Evolutionary conservation across 176 grass and related monocot genomes (phyloP), one percentile per base, ranked within the genome.

Genomic region (Zoysia japonica): DNA sequence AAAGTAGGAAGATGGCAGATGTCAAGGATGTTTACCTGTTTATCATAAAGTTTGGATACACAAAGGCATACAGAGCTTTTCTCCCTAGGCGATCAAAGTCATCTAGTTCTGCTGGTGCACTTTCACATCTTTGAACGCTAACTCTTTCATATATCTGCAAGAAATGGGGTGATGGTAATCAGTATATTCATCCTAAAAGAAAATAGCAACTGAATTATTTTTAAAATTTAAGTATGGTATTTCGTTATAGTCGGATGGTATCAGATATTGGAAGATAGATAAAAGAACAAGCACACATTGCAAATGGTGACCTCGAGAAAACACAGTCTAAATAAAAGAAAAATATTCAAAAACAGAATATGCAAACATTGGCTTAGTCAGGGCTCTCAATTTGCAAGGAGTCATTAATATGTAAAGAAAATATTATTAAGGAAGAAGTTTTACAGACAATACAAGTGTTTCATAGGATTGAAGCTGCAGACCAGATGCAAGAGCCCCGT

Each of bases 21-120:
- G 13, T 78, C 39, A 63, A 75, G 12, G 50, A 76, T 73, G 66
- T 73, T 46, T 38, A 94, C 92, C 95, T 94, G 78, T 98, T 98
- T 69, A 98, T 91, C 92, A 98, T 98, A 75, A 98, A 98, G 71
- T 94, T 98, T 72, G 92, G 95, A 75, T 94, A 98, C 76, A 98
- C 75, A 79, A 98, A 98, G 44, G 95, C 92, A 91, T 98, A 98
- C 1, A 87, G 68, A 73, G 95, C 92, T 87, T 92, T 94, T 50
- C 78, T 87, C 62, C 95, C 95, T 69, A 98, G 80, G 13, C 92
- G 90, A 70, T 89, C 78, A 0, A 92, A 76, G 20, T 67, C 71
- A 77, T 87, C 78, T 65, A 82, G 19, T 46, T 86, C 78, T 71
- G 64, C 75, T 37, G 78, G 42, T 13, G 78, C 78, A 53, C 89